Conservation (phyloP, 2,329 filamentous ascomycete species). For the Fusarium sp. region DNA sequence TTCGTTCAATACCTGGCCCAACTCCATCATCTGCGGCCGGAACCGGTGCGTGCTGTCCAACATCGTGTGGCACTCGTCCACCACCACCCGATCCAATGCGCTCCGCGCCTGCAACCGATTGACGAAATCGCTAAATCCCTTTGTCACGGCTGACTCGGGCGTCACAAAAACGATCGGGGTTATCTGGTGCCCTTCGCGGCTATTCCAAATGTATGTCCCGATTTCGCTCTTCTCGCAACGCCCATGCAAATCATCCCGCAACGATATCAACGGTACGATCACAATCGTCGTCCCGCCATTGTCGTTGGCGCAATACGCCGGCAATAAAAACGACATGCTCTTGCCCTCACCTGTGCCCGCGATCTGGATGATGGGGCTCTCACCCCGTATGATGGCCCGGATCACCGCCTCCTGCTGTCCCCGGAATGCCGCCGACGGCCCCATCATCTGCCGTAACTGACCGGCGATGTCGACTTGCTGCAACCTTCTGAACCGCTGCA, state of each 20-base stretch:
- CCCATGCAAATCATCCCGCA: not conserved
- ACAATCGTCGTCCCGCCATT: not conserved
- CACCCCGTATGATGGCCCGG: not conserved
- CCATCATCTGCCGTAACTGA: not conserved
- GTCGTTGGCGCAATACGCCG: not conserved
- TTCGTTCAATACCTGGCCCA: not conserved
- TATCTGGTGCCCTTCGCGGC: not conserved
- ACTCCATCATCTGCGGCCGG: not conserved
- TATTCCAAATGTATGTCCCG: not conserved
- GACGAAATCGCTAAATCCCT: not conserved
- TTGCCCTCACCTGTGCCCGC: not conserved
- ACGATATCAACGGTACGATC: not conserved
- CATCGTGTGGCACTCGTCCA: not conserved
- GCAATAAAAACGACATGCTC: conserved; percentile 2
- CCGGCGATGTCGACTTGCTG: not conserved
- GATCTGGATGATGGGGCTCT: not conserved
- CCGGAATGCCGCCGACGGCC: not conserved
- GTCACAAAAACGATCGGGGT: not conserved
- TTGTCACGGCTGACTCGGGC: not conserved
- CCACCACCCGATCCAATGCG: not conserved
- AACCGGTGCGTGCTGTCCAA: not conserved
- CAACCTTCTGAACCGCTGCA: not conserved
- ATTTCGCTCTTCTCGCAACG: not conserved
- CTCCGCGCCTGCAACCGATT: not conserved
- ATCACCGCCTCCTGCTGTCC: not conserved